These are phyloP conservation scores for Chloranthus sessilifolius DNA, from an alignment of 164 flowering plant species.

Conservation along the genomic window DNA sequence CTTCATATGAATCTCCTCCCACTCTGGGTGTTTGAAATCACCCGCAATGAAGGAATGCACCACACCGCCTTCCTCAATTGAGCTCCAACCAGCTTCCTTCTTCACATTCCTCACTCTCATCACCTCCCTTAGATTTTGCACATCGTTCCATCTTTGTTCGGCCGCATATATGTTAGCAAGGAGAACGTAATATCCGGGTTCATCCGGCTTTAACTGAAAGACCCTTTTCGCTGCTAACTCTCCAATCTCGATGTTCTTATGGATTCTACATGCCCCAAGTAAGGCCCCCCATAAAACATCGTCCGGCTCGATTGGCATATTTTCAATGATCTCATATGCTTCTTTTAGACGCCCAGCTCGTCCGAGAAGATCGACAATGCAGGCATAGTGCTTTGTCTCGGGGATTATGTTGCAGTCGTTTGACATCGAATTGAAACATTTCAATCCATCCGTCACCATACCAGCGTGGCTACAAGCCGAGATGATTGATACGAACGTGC, in stretches of 20 bases:
- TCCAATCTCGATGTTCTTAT: constrained; percentile 4
- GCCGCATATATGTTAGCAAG: constrained; percentile 13
- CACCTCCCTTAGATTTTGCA: constrained; percentile 8
- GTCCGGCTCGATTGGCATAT: constrained; percentile 11
- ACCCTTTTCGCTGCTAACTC: constrained; percentile 4
- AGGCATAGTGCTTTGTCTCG: constrained; percentile 10
- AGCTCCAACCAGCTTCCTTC: constrained; percentile 10
- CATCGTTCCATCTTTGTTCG: constrained; percentile 9
- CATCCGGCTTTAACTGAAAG: constrained; percentile 4
- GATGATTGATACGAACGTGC: constrained; percentile 9
- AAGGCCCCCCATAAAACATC: constrained; percentile 16
- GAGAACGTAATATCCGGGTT: constrained; percentile 9
- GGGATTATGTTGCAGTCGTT: constrained; percentile 1
- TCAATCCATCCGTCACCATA: constrained; percentile 7
- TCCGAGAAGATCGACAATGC: constrained; percentile 12
- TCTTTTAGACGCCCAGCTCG: constrained; percentile 10
- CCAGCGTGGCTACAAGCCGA: constrained; percentile 15
- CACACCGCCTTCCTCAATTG: constrained; percentile 4
- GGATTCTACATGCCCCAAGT: constrained; percentile 9
- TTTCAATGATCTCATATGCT: constrained; percentile 5
- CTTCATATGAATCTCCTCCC: constrained; percentile 9
- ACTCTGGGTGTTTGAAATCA: constrained; percentile 15
- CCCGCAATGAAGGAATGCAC: constrained; percentile 10
- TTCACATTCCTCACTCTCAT: constrained; percentile 10
- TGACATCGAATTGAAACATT: constrained; percentile 9